These are phyloP conservation scores for Orobanche coerulescens DNA, from an alignment of 257 asterid genomes.

Conservation along the genomic window DNA sequence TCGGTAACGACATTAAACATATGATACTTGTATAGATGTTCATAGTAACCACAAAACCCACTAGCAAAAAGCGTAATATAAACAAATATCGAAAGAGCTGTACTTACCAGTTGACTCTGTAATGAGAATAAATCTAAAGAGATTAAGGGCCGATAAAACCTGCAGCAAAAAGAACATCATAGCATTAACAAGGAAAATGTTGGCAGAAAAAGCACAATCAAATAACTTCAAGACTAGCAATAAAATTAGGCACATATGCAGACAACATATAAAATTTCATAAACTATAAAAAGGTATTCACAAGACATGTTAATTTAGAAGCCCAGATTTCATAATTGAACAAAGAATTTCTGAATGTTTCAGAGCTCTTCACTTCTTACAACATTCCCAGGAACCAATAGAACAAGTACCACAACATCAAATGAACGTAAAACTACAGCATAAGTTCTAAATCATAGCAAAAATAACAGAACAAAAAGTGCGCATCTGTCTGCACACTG, in stretches of 20 bases:
- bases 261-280: neutral
- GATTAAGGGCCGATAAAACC: constrained; percentile 85
- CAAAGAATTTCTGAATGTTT: neutral
- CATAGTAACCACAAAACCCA: neutral
- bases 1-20: too few relatives aligned
- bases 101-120: constrained; percentile 59
- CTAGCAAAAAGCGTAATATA: neutral
- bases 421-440: neutral
- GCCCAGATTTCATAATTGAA: neutral
- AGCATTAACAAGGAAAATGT: constrained; percentile 2
- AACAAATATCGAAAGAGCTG: neutral
- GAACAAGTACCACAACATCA: neutral
- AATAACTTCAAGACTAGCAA: neutral
- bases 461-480: neutral
- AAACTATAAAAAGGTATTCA: neutral
- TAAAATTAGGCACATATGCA: neutral
- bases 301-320: neutral
- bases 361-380: neutral
- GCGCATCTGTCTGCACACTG: neutral
- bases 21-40: too few relatives aligned
- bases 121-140: constrained; percentile 65
- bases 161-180: constrained; percentile 27
- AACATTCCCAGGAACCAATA: neutral
- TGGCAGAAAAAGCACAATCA: neutral
- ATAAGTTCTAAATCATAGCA: neutral